Conservation (phyloP, 2,329 filamentous ascomycete genomes). For the Scedosporium minutisporum region DNA sequence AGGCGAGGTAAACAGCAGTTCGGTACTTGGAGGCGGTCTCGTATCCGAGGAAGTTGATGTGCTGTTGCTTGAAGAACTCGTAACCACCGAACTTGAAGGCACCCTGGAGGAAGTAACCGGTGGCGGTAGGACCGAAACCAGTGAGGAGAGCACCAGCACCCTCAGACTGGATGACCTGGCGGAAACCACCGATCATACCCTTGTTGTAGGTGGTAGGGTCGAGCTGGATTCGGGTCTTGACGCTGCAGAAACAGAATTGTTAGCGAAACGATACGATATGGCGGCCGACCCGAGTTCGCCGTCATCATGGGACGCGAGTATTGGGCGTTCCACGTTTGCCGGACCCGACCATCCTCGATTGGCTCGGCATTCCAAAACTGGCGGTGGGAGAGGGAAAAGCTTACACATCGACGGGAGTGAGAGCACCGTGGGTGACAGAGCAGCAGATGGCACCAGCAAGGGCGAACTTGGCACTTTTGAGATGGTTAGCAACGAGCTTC, state of each 20-base stretch:
- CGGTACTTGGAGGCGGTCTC: conserved; percentile 71
- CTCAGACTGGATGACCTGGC: conserved; percentile 74
- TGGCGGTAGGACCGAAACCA: conserved; percentile 74
- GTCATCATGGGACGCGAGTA: not conserved
- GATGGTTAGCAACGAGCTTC: not conserved
- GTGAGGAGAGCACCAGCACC: conserved; percentile 80
- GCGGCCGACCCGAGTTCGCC: not conserved
- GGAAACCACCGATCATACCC: conserved; percentile 78
- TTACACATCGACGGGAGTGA: conserved; percentile 99
- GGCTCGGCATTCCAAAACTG: not conserved
- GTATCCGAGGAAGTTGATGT: conserved; percentile 69
- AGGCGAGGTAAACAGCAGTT: conserved; percentile 70
- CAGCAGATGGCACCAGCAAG: conserved; percentile 97
- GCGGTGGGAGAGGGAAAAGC: conserved; percentile 30
- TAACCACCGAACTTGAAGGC: conserved; percentile 73
- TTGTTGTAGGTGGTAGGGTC: conserved; percentile 83
- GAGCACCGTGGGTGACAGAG: conserved; percentile 90
- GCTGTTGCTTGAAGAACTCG: conserved; percentile 93
- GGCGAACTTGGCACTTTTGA: conserved; percentile 67
- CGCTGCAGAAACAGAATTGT: conserved; percentile 39
- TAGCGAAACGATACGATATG: not conserved
- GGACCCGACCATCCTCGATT: not conserved
- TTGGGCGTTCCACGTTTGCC: not conserved
- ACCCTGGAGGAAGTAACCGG: conserved; percentile 90
- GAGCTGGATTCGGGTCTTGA: conserved; percentile 94